Percentiles rank a stretch among this genome's conserved stretches.
Evolutionary conservation across 2,329 filamentous ascomycete genomes (phyloP).

Genomic region (Pseudocercospora vitis): DNA sequence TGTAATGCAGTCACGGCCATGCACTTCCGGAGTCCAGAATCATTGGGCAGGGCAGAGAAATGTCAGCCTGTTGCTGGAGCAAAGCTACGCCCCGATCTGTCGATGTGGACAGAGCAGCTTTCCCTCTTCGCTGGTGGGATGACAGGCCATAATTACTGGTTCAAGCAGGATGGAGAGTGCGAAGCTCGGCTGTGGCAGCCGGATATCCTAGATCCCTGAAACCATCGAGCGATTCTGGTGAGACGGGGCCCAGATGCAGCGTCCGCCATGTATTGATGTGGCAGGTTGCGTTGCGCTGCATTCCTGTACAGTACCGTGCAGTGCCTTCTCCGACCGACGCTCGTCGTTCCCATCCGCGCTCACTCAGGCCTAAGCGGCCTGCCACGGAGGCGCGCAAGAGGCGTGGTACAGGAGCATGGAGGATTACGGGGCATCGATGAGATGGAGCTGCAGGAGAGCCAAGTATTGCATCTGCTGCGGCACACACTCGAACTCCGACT

Average conservation of each 20-base stretch:
- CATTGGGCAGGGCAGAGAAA: not conserved
- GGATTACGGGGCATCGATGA: not conserved
- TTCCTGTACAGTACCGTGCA: not conserved
- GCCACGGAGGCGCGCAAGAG: not conserved
- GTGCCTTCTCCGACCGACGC: not conserved
- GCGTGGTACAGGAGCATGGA: constrained; percentile 1
- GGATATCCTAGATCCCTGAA: constrained; percentile 3
- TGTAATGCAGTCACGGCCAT: not conserved
- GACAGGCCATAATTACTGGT: not conserved
- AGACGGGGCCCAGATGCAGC: not conserved
- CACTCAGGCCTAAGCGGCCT: not conserved
- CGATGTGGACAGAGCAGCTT: not conserved
- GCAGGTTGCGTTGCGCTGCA: no score
- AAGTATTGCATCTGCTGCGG: constrained; percentile 5
- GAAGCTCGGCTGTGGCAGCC: not conserved
- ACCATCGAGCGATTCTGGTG: constrained; percentile 1
- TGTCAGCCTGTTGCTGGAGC: not conserved
- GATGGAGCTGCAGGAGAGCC: constrained; percentile 5
- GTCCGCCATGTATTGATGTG: not conserved
- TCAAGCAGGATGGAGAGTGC: not conserved
- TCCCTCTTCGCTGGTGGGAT: not conserved
- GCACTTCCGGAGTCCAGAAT: not conserved
- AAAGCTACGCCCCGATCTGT: not conserved
- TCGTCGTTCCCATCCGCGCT: not conserved
- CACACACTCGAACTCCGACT: constrained; percentile 11